Percentiles rank a stretch among this genome's conserved stretches.
These are phyloP conservation scores for Colletotrichum cordylinicola DNA, from an alignment of 2,329 filamentous ascomycete species.

Conservation along the genomic window DNA sequence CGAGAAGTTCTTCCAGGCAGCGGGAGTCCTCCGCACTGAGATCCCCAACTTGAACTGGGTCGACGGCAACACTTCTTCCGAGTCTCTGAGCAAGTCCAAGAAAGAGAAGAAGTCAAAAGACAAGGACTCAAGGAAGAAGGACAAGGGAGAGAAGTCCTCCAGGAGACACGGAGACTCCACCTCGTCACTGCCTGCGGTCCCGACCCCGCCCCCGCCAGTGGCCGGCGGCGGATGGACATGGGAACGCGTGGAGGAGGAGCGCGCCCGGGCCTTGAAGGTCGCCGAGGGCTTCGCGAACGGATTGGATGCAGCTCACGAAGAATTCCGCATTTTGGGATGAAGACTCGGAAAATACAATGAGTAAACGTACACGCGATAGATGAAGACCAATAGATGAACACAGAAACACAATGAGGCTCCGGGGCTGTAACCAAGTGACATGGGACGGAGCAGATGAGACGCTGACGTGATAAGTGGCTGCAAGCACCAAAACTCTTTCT, in stretches of 20 bases:
- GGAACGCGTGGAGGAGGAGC: slow-evolving; percentile 11
- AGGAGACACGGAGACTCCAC: neutral
- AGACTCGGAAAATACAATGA: neutral
- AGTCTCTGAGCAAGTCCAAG: neutral
- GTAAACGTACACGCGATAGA: neutral
- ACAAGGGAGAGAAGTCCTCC: neutral
- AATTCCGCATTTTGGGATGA: neutral
- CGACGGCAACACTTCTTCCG: neutral
- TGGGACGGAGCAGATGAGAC: neutral
- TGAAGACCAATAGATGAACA: neutral
- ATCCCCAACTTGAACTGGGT: neutral
- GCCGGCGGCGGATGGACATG: slow-evolving; percentile 8
- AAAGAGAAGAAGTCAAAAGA: neutral
- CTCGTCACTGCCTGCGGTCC: neutral
- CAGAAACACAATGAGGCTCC: neutral
- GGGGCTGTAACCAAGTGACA: neutral
- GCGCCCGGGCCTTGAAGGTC: neutral
- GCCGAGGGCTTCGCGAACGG: slow-evolving; percentile 6
- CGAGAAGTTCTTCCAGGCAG: slow-evolving; percentile 8
- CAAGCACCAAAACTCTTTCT: neutral
- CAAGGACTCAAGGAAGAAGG: neutral
- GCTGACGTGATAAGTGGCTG: slow-evolving; percentile 6
- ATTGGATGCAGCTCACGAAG: slow-evolving; percentile 5
- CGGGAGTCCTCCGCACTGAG: neutral
- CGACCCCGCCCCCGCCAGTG: neutral